Conservation (phyloP, 352 stramenopile genomes). For the Stramenopiles sp. region DNA sequence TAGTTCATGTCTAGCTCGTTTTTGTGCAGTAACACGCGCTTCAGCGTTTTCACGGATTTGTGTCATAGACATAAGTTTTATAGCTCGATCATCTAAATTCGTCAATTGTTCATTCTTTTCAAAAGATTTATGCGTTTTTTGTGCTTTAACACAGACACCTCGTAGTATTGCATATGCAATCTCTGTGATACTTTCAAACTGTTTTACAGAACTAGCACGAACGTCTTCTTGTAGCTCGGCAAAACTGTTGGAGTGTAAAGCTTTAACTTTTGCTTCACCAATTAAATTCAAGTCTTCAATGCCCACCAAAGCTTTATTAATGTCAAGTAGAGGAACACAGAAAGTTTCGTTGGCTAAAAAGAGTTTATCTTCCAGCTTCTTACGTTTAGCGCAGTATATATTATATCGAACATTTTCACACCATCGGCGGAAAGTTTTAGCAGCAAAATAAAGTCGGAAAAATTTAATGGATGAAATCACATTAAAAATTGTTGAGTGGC, state of each 20-base stretch:
- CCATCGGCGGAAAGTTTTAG: constrained; percentile 51
- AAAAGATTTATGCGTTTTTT: constrained; percentile 25
- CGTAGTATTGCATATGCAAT: constrained; percentile 32
- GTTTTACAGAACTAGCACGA: background rate
- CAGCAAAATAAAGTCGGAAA: constrained; percentile 65
- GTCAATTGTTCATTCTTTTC: constrained; percentile 50
- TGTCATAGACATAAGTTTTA: constrained; percentile 18
- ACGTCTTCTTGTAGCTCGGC: background rate
- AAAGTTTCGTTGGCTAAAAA: constrained; percentile 59
- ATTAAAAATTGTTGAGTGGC: constrained; percentile 61
- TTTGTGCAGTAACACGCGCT: constrained; percentile 32
- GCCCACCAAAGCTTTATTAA: constrained; percentile 19
- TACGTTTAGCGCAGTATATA: constrained; percentile 43
- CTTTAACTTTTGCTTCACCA: constrained; percentile 16
- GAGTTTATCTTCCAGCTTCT: constrained; percentile 30
- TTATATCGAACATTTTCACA: constrained; percentile 44
- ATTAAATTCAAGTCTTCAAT: constrained; percentile 2
- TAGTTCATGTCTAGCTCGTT: constrained; percentile 39
- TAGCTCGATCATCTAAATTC: constrained; percentile 22
- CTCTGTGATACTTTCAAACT: too few relatives aligned
- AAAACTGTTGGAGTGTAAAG: constrained; percentile 1
- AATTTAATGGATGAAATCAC: constrained; percentile 59
- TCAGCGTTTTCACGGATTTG: constrained; percentile 32
- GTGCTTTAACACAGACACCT: constrained; percentile 4
- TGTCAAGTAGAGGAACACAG: constrained; percentile 34